Evolutionary conservation across 306 rosid species (phyloP), one percentile per base, ranked within the genome.

Genomic region (Vicia villosa): DNA sequence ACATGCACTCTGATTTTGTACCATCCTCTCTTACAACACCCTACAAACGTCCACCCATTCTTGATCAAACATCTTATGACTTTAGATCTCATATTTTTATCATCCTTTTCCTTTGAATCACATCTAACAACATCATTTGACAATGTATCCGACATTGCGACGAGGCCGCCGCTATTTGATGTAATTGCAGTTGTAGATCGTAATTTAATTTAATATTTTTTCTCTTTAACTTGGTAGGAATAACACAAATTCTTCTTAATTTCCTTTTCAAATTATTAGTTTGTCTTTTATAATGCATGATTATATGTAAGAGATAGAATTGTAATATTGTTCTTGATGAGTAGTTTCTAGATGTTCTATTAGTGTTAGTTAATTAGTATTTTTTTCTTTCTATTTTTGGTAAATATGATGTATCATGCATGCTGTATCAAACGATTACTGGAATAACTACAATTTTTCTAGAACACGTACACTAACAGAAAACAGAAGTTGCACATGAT

Each of bases 21-120:
- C 81, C 81, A 80, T 6, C 68, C 43, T 76, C 13, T 76, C 75
- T 80, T 80, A 10, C 40, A 71, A 72, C 28, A 50, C 30, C 84
- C 81, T 12, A 75, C 70, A 6, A 70, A 40, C 0, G 36, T 36
- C 84, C 81, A 80, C 11, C 72, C 72, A 3, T 32, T 63, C 10
- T 51, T 51, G 14, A 20, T 17, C 1, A 51, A 19, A 4, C 5
- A 47, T 15, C 6, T 19, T 19, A 19, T 17, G 2, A 9, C 20
- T 49, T 9, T 51, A 3, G 30, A 9, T 19, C 57, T 34, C 55
- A 22, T 54, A 22, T 55, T 36, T 26, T 64, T 66, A 9, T 52
- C 42, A 5, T 51, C 67, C 34, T 63, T 28, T 42, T 5, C 0
- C 40, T 11, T 70, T 64, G 56, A 13, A 43, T 24, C 54, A 19